phyloP scores from a whole-genome alignment of 2,329 filamentous ascomycete species.

The Bipolaris sorokiniana region DNA sequence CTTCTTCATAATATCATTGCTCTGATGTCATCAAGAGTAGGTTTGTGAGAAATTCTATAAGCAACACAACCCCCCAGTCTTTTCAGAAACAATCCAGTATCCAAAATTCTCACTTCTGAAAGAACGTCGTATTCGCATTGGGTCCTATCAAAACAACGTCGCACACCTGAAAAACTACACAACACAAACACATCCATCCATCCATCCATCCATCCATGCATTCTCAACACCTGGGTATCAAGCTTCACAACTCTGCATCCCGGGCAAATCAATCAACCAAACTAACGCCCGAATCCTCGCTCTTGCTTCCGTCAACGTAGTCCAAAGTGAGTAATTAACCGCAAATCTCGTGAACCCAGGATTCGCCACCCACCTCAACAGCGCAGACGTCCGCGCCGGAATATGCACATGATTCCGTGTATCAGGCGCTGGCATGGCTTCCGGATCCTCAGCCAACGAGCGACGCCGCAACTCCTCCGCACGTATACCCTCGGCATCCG shows the following conservation, averaged over 20 bases:
- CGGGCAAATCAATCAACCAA: slow-evolving; percentile 9
- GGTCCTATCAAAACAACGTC: too few relatives aligned
- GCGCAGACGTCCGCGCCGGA: background rate
- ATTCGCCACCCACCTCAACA: slow-evolving; percentile 4
- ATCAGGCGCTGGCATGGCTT: background rate
- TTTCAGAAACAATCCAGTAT: too few relatives aligned
- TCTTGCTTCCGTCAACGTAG: slow-evolving; percentile 13
- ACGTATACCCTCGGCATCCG: slow-evolving; percentile 14
- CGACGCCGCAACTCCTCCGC: slow-evolving; percentile 16
- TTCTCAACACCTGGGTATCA: background rate
- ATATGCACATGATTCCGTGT: background rate
- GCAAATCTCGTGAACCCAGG: slow-evolving; percentile 1
- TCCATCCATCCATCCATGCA: too few relatives aligned
- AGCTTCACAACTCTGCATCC: background rate
- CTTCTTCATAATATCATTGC: too few relatives aligned
- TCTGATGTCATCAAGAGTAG: too few relatives aligned
- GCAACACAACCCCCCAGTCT: too few relatives aligned
- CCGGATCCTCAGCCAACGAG: slow-evolving; percentile 18
- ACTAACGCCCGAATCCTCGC: slow-evolving; percentile 20
- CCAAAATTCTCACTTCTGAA: too few relatives aligned
- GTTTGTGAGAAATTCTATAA: too few relatives aligned
- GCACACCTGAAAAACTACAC: too few relatives aligned
- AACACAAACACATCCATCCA: too few relatives aligned
- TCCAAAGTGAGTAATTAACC: slow-evolving; percentile 9
- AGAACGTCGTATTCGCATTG: too few relatives aligned